Evolutionary conservation across 225 moss, liverwort and hornwort genomes (phyloP).

Genomic region (Polytrichum commune): DNA sequence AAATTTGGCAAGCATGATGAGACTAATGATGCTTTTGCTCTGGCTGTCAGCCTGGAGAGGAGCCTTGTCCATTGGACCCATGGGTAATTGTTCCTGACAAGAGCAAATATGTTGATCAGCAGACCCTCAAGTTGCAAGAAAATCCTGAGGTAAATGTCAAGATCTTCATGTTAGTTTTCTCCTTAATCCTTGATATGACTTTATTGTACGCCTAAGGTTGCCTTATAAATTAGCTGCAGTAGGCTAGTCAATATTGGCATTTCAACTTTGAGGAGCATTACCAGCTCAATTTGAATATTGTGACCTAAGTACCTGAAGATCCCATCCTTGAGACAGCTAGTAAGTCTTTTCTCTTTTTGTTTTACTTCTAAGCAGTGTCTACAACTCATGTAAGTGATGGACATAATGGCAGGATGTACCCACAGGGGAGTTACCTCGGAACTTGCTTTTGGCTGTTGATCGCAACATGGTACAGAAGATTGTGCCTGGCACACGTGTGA

Average conservation of each 20-base stretch:
- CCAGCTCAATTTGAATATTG: too few relatives aligned
- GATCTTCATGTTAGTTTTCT: too few relatives aligned
- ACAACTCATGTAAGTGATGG: constrained; percentile 3
- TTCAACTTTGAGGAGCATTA: too few relatives aligned
- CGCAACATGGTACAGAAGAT: constrained; percentile 87
- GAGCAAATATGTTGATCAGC: constrained; percentile 96
- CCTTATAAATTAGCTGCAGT: too few relatives aligned
- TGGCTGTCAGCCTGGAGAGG: constrained; percentile 79
- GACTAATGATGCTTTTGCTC: constrained; percentile 11
- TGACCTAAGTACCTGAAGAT: too few relatives aligned
- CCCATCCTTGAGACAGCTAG: too few relatives aligned
- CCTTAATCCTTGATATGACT: not conserved
- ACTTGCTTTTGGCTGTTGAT: constrained; percentile 89
- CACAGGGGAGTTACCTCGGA: constrained; percentile 90
- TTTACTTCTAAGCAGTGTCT: not conserved
- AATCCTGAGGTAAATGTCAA: constrained; percentile 73
- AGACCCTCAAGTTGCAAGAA: constrained; percentile 96
- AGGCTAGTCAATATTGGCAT: too few relatives aligned
- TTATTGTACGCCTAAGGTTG: not conserved
- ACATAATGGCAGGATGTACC: constrained; percentile 75
- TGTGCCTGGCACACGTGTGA: constrained; percentile 94
- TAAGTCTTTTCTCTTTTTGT: not conserved
- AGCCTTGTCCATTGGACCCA: constrained; percentile 84
- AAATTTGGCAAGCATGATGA: constrained; percentile 3
- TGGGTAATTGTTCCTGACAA: constrained; percentile 86